A percentile compares a stretch with the other conserved stretches of the same genome.
phyloP scores from a whole-genome alignment of 768 basidiomycete species.

The Terana coerulea region DNA sequence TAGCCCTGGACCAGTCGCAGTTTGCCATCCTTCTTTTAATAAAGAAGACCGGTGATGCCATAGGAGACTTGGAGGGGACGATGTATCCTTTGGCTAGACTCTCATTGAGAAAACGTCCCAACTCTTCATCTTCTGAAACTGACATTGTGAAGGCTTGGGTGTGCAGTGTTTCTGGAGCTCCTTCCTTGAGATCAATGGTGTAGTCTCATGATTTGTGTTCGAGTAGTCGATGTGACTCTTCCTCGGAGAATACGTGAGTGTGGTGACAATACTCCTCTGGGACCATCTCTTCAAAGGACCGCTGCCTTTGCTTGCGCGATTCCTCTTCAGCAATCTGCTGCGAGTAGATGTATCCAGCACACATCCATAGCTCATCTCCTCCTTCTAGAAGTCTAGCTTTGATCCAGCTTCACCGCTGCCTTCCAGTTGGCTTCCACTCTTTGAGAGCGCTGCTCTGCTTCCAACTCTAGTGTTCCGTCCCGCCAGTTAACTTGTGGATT shows the following conservation, averaged over 20 bases:
- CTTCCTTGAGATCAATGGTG: conserved; percentile 15
- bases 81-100: conserved; percentile 17
- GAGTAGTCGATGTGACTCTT: conserved; percentile 20
- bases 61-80: conserved; percentile 9
- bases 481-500: background rate
- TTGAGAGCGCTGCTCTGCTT: background rate
- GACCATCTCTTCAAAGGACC: conserved; percentile 15
- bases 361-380: background rate
- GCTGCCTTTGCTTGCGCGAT: no score
- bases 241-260: conserved; percentile 20
- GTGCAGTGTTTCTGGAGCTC: background rate
- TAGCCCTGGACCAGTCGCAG: conserved; percentile 33
- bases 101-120: conserved; percentile 23
- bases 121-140: conserved; percentile 18
- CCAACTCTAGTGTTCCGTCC: background rate
- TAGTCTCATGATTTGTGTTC: conserved; percentile 12
- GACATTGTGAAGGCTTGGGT: conserved; percentile 18
- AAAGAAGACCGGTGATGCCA: conserved; percentile 26
- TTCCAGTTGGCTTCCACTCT: background rate
- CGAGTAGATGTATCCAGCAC: background rate
- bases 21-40: conserved; percentile 34
- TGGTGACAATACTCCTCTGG: conserved; percentile 11
- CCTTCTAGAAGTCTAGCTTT: background rate
- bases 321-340: background rate
- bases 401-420: background rate